Percentiles rank a stretch among this genome's conserved stretches.
Evolutionary conservation across 2,329 filamentous ascomycete species (phyloP).

Genomic region (Atkinsonella hypoxylon): DNA sequence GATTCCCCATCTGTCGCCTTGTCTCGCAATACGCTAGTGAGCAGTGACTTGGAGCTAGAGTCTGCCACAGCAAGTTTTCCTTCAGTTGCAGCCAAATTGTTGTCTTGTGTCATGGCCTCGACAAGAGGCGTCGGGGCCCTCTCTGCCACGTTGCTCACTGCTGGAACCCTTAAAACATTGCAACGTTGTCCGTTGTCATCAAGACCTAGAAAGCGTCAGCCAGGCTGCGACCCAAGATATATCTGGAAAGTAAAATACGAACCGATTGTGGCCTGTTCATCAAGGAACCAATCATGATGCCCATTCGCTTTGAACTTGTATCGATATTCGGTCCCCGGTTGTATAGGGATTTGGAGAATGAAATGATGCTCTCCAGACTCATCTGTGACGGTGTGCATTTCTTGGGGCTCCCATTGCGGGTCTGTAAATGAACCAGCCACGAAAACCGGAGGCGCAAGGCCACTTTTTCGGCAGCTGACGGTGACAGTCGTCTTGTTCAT

Average conservation of each 20-base stretch:
- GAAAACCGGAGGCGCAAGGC: constrained; percentile 54
- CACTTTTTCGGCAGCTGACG: constrained; percentile 49
- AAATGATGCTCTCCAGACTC: constrained; percentile 46
- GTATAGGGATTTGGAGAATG: constrained; percentile 39
- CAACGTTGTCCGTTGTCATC: constrained; percentile 7
- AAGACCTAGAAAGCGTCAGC: constrained; percentile 1
- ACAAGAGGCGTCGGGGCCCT: constrained; percentile 2
- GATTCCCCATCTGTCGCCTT: neutral
- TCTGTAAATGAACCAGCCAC: constrained; percentile 57
- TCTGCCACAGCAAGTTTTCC: constrained; percentile 1
- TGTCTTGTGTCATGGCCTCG: constrained; percentile 7
- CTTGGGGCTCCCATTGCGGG: constrained; percentile 52
- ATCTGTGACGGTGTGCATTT: constrained; percentile 47
- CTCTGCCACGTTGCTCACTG: constrained; percentile 7
- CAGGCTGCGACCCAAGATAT: neutral
- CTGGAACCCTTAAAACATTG: constrained; percentile 11
- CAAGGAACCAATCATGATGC: constrained; percentile 58
- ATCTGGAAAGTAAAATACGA: neutral
- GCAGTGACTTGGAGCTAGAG: constrained; percentile 4
- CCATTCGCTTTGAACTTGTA: constrained; percentile 64
- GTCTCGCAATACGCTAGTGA: constrained; percentile 15
- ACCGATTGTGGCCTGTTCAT: constrained; percentile 51
- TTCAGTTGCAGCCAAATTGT: neutral
- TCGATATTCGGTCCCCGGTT: constrained; percentile 49
- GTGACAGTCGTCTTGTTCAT: constrained; percentile 30